Evolutionary conservation across 164 flowering plant genomes (phyloP), one percentile per base, ranked within the genome.

Genomic region (Dillenia turbinata): DNA sequence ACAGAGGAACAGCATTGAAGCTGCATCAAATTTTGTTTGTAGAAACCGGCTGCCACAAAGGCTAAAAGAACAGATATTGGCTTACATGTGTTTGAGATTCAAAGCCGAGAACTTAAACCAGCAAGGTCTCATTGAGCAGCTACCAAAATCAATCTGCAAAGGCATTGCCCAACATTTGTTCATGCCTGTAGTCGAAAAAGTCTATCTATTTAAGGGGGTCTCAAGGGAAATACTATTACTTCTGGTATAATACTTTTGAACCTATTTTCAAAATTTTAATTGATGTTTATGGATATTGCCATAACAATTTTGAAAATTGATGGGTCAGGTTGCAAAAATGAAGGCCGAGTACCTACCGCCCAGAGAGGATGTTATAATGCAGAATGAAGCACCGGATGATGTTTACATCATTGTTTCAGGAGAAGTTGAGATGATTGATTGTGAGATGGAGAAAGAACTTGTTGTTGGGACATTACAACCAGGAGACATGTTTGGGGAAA

Each of bases 61-160:
- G 67, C 57, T 93, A 73, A 85, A 82, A 67, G 86, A 80, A 12
- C 98, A 93, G 56, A 93, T 93, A 55, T 46, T 93, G 58, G 92
- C 89, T 44, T 89, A 93, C 57, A 90, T 93, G 95, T 89, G 96
- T 52, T 66, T 93, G 62, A 85, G 87, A 50, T 93, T 83, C 63
- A 86, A 86, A 78, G 95, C 98, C 1, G 98, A 93, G 81, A 84
- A 81, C 69, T 83, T 90, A 69, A 90, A 93, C 73, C 96, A 90
- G 69, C 85, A 90, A 3, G 85, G 85, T 8, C 61, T 90, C 61
- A 79, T 93, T 24, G 95, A 90, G 19, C 97, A 90, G 66, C 77
- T 93, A 12, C 98, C 98, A 0, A 90, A 85, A 69, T 85, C 97
- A 5, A 87, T 93, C 52, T 78, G 80, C 71, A 85, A 85, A 73